phyloP scores from a whole-genome alignment of 2,329 filamentous ascomycete species.

The Calonectria fujianensis region DNA sequence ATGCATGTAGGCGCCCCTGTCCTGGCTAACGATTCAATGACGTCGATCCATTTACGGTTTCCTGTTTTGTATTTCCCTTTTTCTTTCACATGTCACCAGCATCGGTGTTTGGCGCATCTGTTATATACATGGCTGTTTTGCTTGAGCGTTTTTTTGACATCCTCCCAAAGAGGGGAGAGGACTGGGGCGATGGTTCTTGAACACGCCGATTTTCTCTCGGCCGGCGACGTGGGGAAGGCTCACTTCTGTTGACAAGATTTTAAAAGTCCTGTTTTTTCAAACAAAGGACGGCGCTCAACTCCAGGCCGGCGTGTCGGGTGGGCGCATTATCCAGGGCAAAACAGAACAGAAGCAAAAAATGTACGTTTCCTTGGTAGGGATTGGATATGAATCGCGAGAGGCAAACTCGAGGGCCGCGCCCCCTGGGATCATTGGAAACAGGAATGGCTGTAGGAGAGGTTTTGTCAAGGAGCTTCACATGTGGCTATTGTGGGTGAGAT shows the following conservation, averaged over 20 bases:
- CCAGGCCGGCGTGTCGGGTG: constrained; percentile 37
- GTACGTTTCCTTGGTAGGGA: constrained; percentile 39
- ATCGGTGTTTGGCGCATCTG: constrained; percentile 43
- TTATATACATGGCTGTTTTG: constrained; percentile 48
- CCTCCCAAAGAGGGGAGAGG: constrained; percentile 39
- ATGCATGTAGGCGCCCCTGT: constrained; percentile 39
- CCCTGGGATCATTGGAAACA: constrained; percentile 5
- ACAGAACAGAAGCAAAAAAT: constrained; percentile 45
- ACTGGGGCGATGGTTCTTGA: constrained; percentile 30
- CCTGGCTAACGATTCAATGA: constrained; percentile 53
- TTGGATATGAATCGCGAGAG: constrained; percentile 42
- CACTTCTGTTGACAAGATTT: constrained; percentile 38
- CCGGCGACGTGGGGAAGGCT: constrained; percentile 32
- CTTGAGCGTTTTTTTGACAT: constrained; percentile 40
- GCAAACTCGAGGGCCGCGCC: constrained; percentile 1
- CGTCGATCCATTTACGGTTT: constrained; percentile 43
- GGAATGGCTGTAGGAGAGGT: constrained; percentile 8
- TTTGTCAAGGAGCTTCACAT: background rate
- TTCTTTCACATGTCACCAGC: constrained; percentile 54
- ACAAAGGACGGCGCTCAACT: constrained; percentile 38
- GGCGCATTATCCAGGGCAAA: constrained; percentile 46
- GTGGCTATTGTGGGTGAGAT: constrained; percentile 5
- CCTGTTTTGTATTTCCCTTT: constrained; percentile 51
- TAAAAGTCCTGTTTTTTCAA: constrained; percentile 38
- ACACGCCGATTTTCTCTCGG: constrained; percentile 33